Evolutionary conservation across 2,329 filamentous ascomycete species (phyloP).

Genomic region (Laburnicola sp.): DNA sequence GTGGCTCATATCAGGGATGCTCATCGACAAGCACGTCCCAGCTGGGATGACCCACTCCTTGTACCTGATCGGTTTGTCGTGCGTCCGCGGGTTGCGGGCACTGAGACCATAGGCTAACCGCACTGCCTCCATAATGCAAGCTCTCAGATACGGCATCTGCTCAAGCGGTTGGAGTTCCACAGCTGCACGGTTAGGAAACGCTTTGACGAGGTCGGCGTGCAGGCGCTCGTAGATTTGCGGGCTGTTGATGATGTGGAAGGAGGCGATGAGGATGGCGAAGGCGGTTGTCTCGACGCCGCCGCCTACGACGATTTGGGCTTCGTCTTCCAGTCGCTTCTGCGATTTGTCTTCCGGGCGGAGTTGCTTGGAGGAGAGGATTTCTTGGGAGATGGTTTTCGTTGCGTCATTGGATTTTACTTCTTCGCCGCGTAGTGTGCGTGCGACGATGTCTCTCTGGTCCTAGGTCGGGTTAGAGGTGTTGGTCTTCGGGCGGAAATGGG

Average conservation of each 20-base stretch:
- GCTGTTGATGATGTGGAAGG: slow-evolving; percentile 40
- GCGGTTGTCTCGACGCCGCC: slow-evolving; percentile 48
- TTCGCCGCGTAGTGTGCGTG: slow-evolving; percentile 32
- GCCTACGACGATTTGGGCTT: slow-evolving; percentile 45
- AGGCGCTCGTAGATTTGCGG: slow-evolving; percentile 35
- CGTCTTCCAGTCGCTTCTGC: slow-evolving; percentile 42
- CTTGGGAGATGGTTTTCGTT: slow-evolving; percentile 40
- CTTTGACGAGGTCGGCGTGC: slow-evolving; percentile 35
- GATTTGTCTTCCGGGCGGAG: slow-evolving; percentile 43
- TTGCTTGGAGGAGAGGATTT: slow-evolving; percentile 32
- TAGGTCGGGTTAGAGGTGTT: slow-evolving; percentile 6
- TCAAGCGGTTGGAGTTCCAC: slow-evolving; percentile 31
- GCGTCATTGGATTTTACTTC: slow-evolving; percentile 38
- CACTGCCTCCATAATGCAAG: slow-evolving; percentile 36
- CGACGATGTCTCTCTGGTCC: slow-evolving; percentile 31
- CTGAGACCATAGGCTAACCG: slow-evolving; percentile 47
- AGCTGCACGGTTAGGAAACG: slow-evolving; percentile 29
- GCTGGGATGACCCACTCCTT: slow-evolving; percentile 36
- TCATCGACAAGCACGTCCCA: slow-evolving; percentile 45
- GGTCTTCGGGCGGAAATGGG: background rate
- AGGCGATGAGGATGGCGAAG: slow-evolving; percentile 33
- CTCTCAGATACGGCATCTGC: slow-evolving; percentile 32
- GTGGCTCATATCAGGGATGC: slow-evolving; percentile 41
- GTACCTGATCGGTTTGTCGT: slow-evolving; percentile 25
- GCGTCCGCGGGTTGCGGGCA: slow-evolving; percentile 44